phyloP scores from a whole-genome alignment of 2,329 filamentous ascomycete species.

The Endothia cerciana region DNA sequence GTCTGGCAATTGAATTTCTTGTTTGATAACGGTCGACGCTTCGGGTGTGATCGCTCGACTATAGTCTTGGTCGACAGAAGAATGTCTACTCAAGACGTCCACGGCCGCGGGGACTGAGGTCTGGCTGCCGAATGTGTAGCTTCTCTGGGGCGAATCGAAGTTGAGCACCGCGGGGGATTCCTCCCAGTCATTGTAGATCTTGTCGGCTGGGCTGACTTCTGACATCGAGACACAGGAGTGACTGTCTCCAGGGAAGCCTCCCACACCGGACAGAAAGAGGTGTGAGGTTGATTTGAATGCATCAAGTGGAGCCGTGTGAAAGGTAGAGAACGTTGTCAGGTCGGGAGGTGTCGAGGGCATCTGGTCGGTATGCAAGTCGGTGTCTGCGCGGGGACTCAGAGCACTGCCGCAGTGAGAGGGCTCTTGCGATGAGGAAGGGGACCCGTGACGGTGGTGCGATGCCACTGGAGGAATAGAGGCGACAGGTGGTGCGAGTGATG shows the following conservation, averaged over 20 bases:
- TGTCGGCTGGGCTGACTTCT: conserved; percentile 41
- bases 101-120: conserved; percentile 32
- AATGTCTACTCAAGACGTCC: conserved; percentile 30
- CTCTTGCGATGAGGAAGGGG: conserved; percentile 44
- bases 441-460: conserved; percentile 37
- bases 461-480: conserved; percentile 29
- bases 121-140: conserved; percentile 41
- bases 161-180: conserved; percentile 35
- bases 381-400: conserved; percentile 45
- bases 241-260: conserved; percentile 30
- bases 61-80: conserved; percentile 28
- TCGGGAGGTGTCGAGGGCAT: conserved; percentile 46
- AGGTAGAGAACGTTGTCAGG: conserved; percentile 38
- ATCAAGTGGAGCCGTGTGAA: conserved; percentile 33
- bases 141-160: conserved; percentile 34
- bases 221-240: conserved; percentile 39
- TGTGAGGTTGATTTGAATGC: conserved; percentile 35
- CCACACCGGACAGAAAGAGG: conserved; percentile 37
- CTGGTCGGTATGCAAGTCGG: conserved; percentile 41
- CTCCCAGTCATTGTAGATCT: conserved; percentile 35
- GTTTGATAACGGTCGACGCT: conserved; percentile 26
- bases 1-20: conserved; percentile 22
- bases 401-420: conserved; percentile 43
- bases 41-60: conserved; percentile 35
- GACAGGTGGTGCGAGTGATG: conserved; percentile 21